A percentile compares a stretch with the other conserved stretches of the same genome.
Conservation (phyloP, 345 rosid genomes). For the Gossypium bickii region DNA sequence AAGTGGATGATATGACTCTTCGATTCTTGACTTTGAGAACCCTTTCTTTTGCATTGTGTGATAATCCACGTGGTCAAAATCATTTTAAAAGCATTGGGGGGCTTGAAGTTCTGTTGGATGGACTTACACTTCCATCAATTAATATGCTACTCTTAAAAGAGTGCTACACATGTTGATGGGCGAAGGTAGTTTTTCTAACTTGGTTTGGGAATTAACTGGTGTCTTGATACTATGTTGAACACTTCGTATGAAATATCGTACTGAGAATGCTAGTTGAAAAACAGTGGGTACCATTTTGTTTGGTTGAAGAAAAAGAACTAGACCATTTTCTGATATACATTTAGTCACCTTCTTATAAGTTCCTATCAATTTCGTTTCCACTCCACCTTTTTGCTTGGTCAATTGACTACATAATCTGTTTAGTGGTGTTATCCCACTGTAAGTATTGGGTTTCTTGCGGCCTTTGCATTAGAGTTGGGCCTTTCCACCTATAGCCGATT, state of each 20-base stretch:
- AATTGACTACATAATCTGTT: background rate
- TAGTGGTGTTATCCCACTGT: background rate
- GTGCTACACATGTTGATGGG: constrained; percentile 23
- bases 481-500: background rate
- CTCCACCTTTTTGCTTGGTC: background rate
- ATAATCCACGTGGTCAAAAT: constrained; percentile 71
- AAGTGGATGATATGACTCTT: constrained; percentile 51
- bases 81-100: constrained; percentile 83
- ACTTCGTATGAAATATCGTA: background rate
- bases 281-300: background rate
- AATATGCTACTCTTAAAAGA: constrained; percentile 33
- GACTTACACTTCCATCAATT: constrained; percentile 54
- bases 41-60: constrained; percentile 46
- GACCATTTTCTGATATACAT: background rate
- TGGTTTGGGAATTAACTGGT: background rate
- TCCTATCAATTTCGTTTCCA: background rate
- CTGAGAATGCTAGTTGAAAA: background rate
- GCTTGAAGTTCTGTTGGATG: constrained; percentile 75
- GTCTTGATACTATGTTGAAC: background rate
- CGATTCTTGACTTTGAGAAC: constrained; percentile 55
- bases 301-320: background rate
- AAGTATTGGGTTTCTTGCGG: background rate
- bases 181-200: constrained; percentile 34
- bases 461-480: background rate
- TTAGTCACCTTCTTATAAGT: background rate